A percentile compares a stretch with the other conserved stretches of the same genome.
These are phyloP conservation scores for Pisolithus thermaeus DNA, from an alignment of 1,284 basidiomycete genomes.

Conservation along the genomic window DNA sequence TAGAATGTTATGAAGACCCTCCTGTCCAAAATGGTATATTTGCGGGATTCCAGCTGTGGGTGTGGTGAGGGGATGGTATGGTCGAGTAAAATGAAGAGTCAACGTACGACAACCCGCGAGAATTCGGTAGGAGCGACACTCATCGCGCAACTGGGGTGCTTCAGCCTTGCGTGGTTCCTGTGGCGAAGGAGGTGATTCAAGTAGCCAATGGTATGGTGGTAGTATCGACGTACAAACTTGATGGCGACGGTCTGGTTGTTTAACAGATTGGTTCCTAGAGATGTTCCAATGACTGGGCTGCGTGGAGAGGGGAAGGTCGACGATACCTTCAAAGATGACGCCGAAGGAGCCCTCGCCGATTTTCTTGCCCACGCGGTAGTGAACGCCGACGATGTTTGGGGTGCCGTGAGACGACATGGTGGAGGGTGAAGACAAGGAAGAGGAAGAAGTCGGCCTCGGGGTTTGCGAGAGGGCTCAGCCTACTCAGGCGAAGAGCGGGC, in stretches of 20 bases:
- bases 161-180: constrained; percentile 96
- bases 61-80: constrained; percentile 1
- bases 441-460: constrained; percentile 6
- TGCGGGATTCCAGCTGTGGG: constrained; percentile 81
- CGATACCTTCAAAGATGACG: constrained; percentile 89
- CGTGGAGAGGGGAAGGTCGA: neutral
- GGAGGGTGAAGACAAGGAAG: constrained; percentile 6
- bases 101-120: constrained; percentile 85
- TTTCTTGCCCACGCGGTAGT: constrained; percentile 84
- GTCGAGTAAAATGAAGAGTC: constrained; percentile 5
- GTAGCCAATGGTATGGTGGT: neutral
- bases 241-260: constrained; percentile 96
- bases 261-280: constrained; percentile 83
- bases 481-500: constrained; percentile 25
- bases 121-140: constrained; percentile 97
- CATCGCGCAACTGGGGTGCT: constrained; percentile 92
- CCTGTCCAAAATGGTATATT: constrained; percentile 97
- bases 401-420: constrained; percentile 37
- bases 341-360: constrained; percentile 89
- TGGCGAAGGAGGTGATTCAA: constrained; percentile 4
- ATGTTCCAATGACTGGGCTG: neutral
- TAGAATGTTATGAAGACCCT: constrained; percentile 95
- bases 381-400: constrained; percentile 67
- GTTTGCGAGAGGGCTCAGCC: constrained; percentile 14
- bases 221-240: constrained; percentile 78